A percentile compares a stretch with the other conserved stretches of the same genome.
phyloP scores from a whole-genome alignment of 805 yeast genomes.

The Naumovozyma dairenensis region DNA sequence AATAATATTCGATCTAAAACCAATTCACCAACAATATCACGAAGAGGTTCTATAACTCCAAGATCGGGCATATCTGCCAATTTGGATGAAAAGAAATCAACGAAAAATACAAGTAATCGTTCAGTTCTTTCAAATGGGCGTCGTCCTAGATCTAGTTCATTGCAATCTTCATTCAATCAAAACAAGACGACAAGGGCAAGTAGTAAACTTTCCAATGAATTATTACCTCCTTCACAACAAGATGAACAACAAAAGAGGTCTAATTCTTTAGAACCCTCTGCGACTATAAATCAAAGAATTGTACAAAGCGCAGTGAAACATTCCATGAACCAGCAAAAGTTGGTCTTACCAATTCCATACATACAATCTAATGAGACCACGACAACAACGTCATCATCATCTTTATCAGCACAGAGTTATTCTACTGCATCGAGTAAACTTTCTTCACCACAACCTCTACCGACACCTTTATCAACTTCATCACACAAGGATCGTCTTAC shows the following conservation, averaged over 20 bases:
- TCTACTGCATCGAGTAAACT: background rate
- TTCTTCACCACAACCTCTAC: too few relatives aligned
- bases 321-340: too few relatives aligned
- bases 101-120: slow-evolving; percentile 1
- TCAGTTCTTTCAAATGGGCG: slow-evolving; percentile 2
- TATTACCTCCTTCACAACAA: slow-evolving; percentile 1
- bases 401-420: background rate
- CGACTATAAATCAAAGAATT: slow-evolving; percentile 20
- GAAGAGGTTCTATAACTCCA: slow-evolving; percentile 5
- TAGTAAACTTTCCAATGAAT: too few relatives aligned
- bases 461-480: too few relatives aligned
- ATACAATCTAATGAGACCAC: background rate
- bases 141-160: slow-evolving; percentile 27
- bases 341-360: too few relatives aligned
- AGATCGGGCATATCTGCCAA: background rate
- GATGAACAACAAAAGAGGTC: slow-evolving; percentile 19
- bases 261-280: slow-evolving; percentile 25
- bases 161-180: slow-evolving; percentile 18
- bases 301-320: slow-evolving; percentile 19
- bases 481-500: too few relatives aligned
- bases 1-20: slow-evolving; percentile 4
- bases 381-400: background rate
- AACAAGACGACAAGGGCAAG: slow-evolving; percentile 1
- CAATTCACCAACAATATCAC: slow-evolving; percentile 8
- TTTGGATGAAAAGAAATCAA: background rate